Percentiles rank a stretch among this genome's conserved stretches.
phyloP scores from a whole-genome alignment of 768 basidiomycete genomes.

The Asterophora lycoperdoides region DNA sequence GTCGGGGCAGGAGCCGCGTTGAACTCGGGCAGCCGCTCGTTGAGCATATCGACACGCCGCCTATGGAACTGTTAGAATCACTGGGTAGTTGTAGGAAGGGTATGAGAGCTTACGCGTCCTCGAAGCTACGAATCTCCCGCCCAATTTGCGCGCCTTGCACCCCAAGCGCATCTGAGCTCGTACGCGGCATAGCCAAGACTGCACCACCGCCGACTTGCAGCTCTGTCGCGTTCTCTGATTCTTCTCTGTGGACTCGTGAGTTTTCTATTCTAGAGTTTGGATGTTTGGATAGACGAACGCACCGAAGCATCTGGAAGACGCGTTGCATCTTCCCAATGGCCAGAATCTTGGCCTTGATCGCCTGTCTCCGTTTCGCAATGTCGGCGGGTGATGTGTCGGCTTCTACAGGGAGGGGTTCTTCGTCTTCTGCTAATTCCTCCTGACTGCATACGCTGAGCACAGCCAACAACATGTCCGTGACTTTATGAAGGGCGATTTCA shows the following conservation, averaged over 20 bases:
- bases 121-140: conserved; percentile 64
- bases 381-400: conserved; percentile 35
- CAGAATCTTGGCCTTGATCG: conserved; percentile 92
- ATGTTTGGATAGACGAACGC: conserved; percentile 20
- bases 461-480: conserved; percentile 96
- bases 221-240: conserved; percentile 75
- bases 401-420: conserved; percentile 25
- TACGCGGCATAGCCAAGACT: conserved; percentile 23
- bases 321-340: conserved; percentile 90
- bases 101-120: conserved; percentile 58
- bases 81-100: background rate
- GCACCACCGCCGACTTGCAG: conserved; percentile 37
- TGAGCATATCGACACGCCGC: conserved; percentile 66
- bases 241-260: conserved; percentile 47
- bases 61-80: conserved; percentile 27
- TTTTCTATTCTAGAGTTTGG: conserved; percentile 4
- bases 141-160: conserved; percentile 59
- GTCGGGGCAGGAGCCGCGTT: conserved; percentile 34
- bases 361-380: conserved; percentile 52
- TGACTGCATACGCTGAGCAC: conserved; percentile 91
- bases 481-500: conserved; percentile 33
- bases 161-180: conserved; percentile 48
- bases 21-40: conserved; percentile 70
- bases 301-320: conserved; percentile 88
- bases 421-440: conserved; percentile 77